Conservation (phyloP, 1,139 yeast species). For the Eremothecium coryli region DNA sequence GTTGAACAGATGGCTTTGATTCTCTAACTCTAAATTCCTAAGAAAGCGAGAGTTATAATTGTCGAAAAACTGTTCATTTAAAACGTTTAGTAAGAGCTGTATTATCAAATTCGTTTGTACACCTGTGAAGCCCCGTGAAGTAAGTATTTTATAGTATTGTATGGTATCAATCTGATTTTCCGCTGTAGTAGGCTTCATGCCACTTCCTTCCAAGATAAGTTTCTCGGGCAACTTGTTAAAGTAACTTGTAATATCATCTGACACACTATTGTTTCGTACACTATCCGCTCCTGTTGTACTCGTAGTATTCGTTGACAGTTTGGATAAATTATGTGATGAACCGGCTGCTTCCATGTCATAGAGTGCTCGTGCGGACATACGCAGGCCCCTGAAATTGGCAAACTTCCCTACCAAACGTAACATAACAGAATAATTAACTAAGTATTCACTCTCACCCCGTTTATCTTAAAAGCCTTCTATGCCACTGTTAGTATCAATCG, state of each 20-base stretch:
- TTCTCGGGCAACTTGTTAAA: constrained; percentile 26
- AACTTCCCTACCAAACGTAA: too few species aligned
- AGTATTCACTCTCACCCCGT: too few species aligned
- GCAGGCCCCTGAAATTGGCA: too few species aligned
- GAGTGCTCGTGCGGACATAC: too few species aligned
- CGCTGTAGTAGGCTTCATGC: constrained; percentile 25
- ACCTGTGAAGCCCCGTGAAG: constrained; percentile 39
- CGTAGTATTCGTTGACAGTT: too few species aligned
- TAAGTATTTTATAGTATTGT: constrained; percentile 23
- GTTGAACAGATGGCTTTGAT: constrained; percentile 78
- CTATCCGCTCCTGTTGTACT: not conserved
- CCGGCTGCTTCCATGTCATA: too few species aligned
- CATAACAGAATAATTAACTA: too few species aligned
- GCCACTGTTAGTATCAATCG: too few species aligned
- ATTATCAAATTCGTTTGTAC: constrained; percentile 48
- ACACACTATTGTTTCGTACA: not conserved
- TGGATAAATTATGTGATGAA: too few species aligned
- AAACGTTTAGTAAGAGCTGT: constrained; percentile 39
- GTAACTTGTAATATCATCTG: constrained; percentile 11
- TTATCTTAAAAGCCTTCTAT: too few species aligned
- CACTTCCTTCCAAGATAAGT: constrained; percentile 23
- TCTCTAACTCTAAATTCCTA: constrained; percentile 66
- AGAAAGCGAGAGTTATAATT: constrained; percentile 52
- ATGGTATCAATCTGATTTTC: constrained; percentile 29
- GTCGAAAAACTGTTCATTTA: constrained; percentile 44